A percentile compares a stretch with the other conserved stretches of the same genome.
phyloP scores from a whole-genome alignment of 208 protist species.

The Trypanosoma avium region DNA sequence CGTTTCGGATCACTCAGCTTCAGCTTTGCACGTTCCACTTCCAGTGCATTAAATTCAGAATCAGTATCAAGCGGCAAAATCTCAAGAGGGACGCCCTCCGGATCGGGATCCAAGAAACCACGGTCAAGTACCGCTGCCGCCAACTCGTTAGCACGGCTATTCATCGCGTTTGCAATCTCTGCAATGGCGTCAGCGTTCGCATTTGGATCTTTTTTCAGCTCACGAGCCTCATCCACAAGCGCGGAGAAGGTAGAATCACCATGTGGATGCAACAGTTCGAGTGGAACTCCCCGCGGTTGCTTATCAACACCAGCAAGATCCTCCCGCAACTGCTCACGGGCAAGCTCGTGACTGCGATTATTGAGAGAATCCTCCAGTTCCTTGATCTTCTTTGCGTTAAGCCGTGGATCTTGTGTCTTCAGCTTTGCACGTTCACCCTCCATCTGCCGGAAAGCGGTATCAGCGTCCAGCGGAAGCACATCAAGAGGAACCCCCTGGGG shows the following conservation, averaged over 20 bases:
- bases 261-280: constrained; percentile 52
- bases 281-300: constrained; percentile 53
- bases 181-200: constrained; percentile 37
- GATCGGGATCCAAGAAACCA: constrained; percentile 56
- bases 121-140: constrained; percentile 46
- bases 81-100: constrained; percentile 53
- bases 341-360: constrained; percentile 39
- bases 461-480: constrained; percentile 46
- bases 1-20: constrained; percentile 57
- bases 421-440: constrained; percentile 52
- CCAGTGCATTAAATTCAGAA: constrained; percentile 54
- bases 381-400: constrained; percentile 50
- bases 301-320: constrained; percentile 66
- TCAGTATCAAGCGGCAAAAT: constrained; percentile 67
- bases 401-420: constrained; percentile 57
- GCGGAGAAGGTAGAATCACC: constrained; percentile 53
- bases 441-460: constrained; percentile 45
- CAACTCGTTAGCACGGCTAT: constrained; percentile 51
- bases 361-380: constrained; percentile 48
- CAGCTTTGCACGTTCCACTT: constrained; percentile 65
- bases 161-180: constrained; percentile 51
- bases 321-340: constrained; percentile 30
- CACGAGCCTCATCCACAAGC: constrained; percentile 62
- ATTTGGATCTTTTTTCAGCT: constrained; percentile 48
- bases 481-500: constrained; percentile 68